Base-by-base conservation (phyloP, 331 rosid genomes). In the Quercus tomentella region DNA sequence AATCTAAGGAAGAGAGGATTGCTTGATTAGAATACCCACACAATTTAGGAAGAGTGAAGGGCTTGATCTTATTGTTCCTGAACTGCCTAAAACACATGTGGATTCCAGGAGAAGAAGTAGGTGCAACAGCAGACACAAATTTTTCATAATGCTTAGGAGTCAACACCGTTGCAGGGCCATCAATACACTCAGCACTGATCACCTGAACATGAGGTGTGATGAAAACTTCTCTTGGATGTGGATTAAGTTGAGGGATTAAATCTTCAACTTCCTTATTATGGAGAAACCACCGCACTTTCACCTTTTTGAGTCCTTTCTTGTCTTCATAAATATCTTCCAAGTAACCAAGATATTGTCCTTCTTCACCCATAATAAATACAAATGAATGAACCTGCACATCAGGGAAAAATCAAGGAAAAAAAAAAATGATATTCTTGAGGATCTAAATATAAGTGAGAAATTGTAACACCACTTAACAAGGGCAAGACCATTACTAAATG, bases 251-350 rank as follows among this genome's bases (percentile, higher is more conserved):
- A 58, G 97, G 85, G 58, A 93, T 77, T 20, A 78, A 80, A 77
- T 54, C 79, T 78, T 78, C 78, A 56, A 89, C 93, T 84, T 93
- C 97, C 86, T 86, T 84, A 77, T 84, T 82, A 71, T 76, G 92
- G 82, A 87, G 89, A 87, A 93, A 91, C 97, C 97, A 93, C 26
- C 97, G 87, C 54, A 93, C 93, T 82, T 89, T 93, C 16, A 89
- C 93, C 87, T 80, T 93, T 82, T 91, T 91, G 75, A 82, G 89
- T 49, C 87, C 87, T 85, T 89, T 91, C 84, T 89, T 88, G 84
- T 93, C 93, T 86, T 91, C 97, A 77, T 91, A 91, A 93, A 93
- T 88, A 84, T 93, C 97, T 88, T 93, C 97, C 89, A 93, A 65
- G 83, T 93, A 93, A 86, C 94, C 97, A 83, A 93, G 93, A 81